phyloP scores from a whole-genome alignment of 2,329 filamentous ascomycete genomes.

The Uncinocarpus reesii region DNA sequence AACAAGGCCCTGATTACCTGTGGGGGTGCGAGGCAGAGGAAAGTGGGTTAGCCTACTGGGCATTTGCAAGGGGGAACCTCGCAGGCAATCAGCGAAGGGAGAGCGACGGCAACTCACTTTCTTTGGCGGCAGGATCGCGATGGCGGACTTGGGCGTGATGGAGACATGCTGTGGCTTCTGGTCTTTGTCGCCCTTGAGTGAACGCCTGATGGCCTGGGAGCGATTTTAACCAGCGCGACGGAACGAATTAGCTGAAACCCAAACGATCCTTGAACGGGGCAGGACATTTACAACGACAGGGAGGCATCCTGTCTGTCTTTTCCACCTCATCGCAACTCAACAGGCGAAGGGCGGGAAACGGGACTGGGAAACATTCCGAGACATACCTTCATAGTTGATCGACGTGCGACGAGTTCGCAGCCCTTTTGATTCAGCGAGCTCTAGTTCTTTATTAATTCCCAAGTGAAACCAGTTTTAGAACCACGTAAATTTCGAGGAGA shows the following conservation, averaged over 20 bases:
- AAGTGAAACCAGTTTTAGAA: slow-evolving; percentile 3
- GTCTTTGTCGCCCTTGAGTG: slow-evolving; percentile 80
- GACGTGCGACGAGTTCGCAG: neutral
- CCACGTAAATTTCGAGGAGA: no score
- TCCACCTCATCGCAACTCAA: neutral
- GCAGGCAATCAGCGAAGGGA: slow-evolving; percentile 12
- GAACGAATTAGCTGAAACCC: slow-evolving; percentile 11
- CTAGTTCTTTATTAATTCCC: neutral
- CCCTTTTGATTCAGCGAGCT: neutral
- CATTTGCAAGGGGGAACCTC: slow-evolving; percentile 8
- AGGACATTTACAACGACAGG: neutral
- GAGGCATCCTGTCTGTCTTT: neutral
- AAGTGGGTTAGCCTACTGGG: slow-evolving; percentile 17
- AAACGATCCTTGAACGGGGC: slow-evolving; percentile 4
- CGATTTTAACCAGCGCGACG: neutral
- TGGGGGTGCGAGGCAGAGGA: slow-evolving; percentile 6
- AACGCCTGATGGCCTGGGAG: slow-evolving; percentile 65
- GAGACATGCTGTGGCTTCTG: slow-evolving; percentile 57
- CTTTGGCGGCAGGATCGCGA: slow-evolving; percentile 83
- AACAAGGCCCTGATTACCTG: slow-evolving; percentile 92
- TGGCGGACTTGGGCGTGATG: slow-evolving; percentile 72
- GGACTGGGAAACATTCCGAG: neutral
- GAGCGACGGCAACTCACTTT: slow-evolving; percentile 54
- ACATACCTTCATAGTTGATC: slow-evolving; percentile 7
- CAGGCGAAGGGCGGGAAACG: neutral